Evolutionary conservation across 148 eudicot species (phyloP), one percentile per base, ranked within the genome.

Genomic region (Vaccinium macrocarpon): DNA sequence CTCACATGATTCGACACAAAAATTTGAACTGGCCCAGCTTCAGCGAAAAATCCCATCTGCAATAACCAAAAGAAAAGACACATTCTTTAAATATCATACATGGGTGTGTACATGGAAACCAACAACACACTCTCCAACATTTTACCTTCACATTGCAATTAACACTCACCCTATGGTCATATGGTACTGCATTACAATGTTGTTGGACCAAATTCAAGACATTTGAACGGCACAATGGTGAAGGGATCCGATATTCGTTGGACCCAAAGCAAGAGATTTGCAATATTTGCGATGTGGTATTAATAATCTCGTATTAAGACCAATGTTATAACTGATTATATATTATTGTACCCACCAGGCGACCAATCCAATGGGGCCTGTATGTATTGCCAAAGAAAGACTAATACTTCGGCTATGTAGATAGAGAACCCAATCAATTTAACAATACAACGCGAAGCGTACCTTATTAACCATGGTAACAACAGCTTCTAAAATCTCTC

Each of bases 401-500:
- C 23, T 23, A 29, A 64, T 50, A 50, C 52, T 50, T 50, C 52
- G 52, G 52, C 52, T 50, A 10, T 50, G 52, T 50, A 50, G 21
- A 71, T 35, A n/a, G 4, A 42, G 16, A 59, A 35, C 16, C 19
- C 19, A 19, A 32, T 49, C 42, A 72, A 52, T 68, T 6, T 13
- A 73, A 19, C 11, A 13, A 14, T 1, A 49, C n/a, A 59, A 62
- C 6, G 46, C 23, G 73, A 51, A 50, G 49, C 48, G 10, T 64
- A 95, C 98, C 98, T 96, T 96, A 87, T 94, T 96, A 80, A 96
- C 99, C 98, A 95, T 93, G 14, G 99, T 94, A 75, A 96, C 99
- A 88, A 96, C 97, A 81, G 98, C 97, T 89, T 96, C 99, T 15
- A 94, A 89, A 50, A 96, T 92, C 88, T 96, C 99, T 16, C 98